These are phyloP conservation scores for Hirsutella rhossiliensis DNA, from an alignment of 2,329 filamentous ascomycete species.

Conservation along the genomic window DNA sequence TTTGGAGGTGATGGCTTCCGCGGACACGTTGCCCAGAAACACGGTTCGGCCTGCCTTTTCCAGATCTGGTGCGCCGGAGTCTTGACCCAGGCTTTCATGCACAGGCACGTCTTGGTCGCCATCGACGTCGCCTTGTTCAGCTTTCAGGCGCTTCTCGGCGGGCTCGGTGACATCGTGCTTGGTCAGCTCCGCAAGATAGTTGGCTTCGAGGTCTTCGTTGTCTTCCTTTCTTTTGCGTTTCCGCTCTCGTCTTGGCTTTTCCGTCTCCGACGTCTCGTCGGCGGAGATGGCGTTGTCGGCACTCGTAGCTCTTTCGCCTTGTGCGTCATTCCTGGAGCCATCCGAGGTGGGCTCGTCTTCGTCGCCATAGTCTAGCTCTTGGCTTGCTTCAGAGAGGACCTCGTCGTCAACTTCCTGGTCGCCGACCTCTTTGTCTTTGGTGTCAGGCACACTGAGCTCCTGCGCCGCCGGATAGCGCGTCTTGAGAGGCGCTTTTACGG, in stretches of 20 bases:
- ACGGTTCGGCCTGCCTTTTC: conserved; percentile 84
- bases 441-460: conserved; percentile 2
- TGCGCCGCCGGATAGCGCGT: conserved; percentile 30
- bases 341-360: conserved; percentile 16
- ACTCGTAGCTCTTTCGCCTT: conserved; percentile 4
- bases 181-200: conserved; percentile 55
- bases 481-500: conserved; percentile 32
- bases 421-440: conserved; percentile 1
- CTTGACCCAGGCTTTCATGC: conserved; percentile 44
- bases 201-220: conserved; percentile 57
- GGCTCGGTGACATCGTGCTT: conserved; percentile 46
- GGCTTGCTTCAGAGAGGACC: conserved; percentile 14
- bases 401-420: conserved; percentile 17
- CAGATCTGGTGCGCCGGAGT: conserved; percentile 48
- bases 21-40: conserved; percentile 86
- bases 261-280: conserved; percentile 20
- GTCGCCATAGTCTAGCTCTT: conserved; percentile 12
- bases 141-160: conserved; percentile 41
- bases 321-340: conserved; percentile 17
- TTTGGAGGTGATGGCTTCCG: conserved; percentile 71
- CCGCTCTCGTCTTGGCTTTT: conserved; percentile 28
- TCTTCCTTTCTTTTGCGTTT: conserved; percentile 58
- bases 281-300: conserved; percentile 14
- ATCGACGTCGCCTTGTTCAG: conserved; percentile 19
- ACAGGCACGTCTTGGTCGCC: conserved; percentile 35